Conservation (phyloP, 805 yeast genomes). For the Kazachstania viticola region DNA sequence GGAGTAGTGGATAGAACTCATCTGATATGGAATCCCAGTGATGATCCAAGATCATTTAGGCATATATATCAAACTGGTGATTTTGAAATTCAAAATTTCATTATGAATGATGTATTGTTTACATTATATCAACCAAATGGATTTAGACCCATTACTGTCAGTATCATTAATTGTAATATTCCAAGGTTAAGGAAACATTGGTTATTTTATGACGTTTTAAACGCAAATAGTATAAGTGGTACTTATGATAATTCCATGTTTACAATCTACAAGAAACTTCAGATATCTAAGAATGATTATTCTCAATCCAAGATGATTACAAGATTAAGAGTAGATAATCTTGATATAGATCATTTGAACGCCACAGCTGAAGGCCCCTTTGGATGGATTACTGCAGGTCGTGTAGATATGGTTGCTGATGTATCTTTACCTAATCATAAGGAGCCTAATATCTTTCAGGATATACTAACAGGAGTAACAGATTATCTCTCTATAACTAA, state of each 20-base stretch:
- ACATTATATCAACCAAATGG: constrained; percentile 71
- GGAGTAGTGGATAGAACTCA: constrained; percentile 90
- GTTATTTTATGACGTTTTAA: constrained; percentile 79
- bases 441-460: constrained; percentile 34
- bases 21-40: constrained; percentile 67
- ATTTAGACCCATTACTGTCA: constrained; percentile 75
- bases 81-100: constrained; percentile 77
- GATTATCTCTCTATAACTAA: constrained; percentile 10
- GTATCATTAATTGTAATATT: constrained; percentile 77
- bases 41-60: constrained; percentile 72
- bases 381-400: constrained; percentile 92
- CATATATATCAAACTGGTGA: constrained; percentile 75
- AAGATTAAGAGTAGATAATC: constrained; percentile 71
- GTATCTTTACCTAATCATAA: constrained; percentile 64
- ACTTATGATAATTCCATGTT: constrained; percentile 87
- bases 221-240: constrained; percentile 79
- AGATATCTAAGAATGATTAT: constrained; percentile 5
- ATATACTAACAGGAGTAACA: constrained; percentile 38
- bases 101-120: constrained; percentile 74
- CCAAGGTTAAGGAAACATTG: constrained; percentile 81
- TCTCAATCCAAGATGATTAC: constrained; percentile 52
- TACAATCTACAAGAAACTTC: constrained; percentile 59
- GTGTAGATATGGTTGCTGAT: constrained; percentile 89
- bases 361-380: constrained; percentile 88
- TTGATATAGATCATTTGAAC: constrained; percentile 80